Evolutionary conservation across 345 rosid genomes (phyloP).

Genomic region (Luvunga scandens): DNA sequence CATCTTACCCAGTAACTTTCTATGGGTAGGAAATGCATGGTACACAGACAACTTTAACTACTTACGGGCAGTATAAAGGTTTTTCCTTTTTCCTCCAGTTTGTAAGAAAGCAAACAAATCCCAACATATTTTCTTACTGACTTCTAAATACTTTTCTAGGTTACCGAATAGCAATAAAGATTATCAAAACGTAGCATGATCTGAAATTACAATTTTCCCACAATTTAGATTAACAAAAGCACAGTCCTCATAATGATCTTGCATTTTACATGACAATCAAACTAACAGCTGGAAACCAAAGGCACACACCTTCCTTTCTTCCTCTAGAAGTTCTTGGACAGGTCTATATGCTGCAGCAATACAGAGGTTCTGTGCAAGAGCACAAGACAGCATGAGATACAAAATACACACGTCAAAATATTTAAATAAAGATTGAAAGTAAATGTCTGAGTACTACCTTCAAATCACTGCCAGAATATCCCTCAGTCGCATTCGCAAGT

Average conservation of each 20-base stretch:
- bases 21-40: background rate
- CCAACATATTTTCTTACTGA: background rate
- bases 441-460: conserved; percentile 51
- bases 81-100: background rate
- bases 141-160: background rate
- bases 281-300: background rate
- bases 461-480: conserved; percentile 98
- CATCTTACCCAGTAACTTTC: background rate
- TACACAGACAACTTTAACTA: too few species aligned
- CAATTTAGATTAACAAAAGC: background rate
- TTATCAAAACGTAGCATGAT: background rate
- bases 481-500: conserved; percentile 86
- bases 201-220: background rate
- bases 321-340: conserved; percentile 86
- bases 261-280: background rate
- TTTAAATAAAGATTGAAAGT: background rate
- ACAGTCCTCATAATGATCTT: background rate
- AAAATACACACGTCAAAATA: conserved; percentile 1
- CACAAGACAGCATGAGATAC: conserved; percentile 1
- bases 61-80: too few species aligned
- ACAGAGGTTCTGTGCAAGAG: conserved; percentile 74
- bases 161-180: background rate
- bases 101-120: background rate
- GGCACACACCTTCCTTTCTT: conserved; percentile 61
- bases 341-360: conserved; percentile 97